Conservation (phyloP, 2,329 filamentous ascomycete genomes). For the Fusarium mangiferae region DNA sequence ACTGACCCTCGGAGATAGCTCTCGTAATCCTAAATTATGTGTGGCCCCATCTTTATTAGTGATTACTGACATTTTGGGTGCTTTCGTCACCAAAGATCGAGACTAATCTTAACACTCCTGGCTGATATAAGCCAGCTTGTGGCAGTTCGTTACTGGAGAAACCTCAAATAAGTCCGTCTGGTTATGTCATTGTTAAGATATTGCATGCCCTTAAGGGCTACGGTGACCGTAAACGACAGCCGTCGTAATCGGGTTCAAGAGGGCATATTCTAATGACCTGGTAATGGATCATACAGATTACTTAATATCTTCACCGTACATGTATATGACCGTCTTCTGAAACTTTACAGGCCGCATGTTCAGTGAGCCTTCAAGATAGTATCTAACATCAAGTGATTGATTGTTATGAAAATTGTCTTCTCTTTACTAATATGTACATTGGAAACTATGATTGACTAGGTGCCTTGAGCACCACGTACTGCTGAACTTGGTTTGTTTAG, state of each 20-base stretch:
- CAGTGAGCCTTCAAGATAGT: neutral
- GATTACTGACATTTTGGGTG: neutral
- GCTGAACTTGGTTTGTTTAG: neutral
- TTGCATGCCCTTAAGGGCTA: neutral
- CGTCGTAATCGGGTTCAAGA: neutral
- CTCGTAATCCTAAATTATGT: neutral
- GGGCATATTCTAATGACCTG: neutral
- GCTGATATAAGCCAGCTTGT: slow-evolving; percentile 42
- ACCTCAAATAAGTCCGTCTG: neutral
- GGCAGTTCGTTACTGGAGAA: neutral
- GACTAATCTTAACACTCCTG: slow-evolving; percentile 18
- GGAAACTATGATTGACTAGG: neutral
- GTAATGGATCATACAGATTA: too few species aligned
- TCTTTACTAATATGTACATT: slow-evolving; percentile 37
- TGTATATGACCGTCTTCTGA: neutral
- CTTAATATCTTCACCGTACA: neutral
- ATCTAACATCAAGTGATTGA: neutral
- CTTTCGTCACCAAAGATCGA: neutral
- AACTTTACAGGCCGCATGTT: too few species aligned
- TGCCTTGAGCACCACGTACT: neutral
- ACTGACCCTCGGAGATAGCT: neutral
- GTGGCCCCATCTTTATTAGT: slow-evolving; percentile 28
- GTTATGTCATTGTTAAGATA: neutral
- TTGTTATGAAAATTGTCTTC: slow-evolving; percentile 9
- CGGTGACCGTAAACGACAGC: neutral